Evolutionary conservation across 2,329 filamentous ascomycete species (phyloP).

Genomic region (Rachicladosporium sp.): DNA sequence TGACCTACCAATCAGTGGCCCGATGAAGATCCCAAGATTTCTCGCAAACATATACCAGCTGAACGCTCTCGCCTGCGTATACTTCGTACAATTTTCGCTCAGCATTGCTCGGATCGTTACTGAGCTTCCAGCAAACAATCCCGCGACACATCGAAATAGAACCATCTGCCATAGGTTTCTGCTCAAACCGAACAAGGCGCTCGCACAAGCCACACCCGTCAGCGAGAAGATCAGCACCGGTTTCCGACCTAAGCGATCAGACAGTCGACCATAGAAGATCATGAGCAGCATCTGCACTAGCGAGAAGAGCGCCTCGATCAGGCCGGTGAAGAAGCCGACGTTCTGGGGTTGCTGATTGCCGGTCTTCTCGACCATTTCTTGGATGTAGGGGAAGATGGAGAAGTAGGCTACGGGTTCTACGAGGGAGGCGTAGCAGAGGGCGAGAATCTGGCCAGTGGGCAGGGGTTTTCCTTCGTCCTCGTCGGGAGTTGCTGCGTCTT

Average conservation of each 20-base stretch:
- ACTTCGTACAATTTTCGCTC: conserved; percentile 55
- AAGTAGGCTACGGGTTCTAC: conserved; percentile 75
- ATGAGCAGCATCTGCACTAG: conserved; percentile 66
- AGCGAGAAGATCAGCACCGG: conserved; percentile 59
- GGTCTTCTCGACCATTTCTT: conserved; percentile 59
- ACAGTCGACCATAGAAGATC: conserved; percentile 58
- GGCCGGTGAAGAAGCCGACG: conserved; percentile 66
- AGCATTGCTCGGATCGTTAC: conserved; percentile 70
- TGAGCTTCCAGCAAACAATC: conserved; percentile 60
- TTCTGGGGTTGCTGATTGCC: conserved; percentile 50
- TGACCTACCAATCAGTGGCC: conserved; percentile 45
- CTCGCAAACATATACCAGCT: conserved; percentile 62
- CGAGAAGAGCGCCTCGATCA: conserved; percentile 61
- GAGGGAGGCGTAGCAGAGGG: conserved; percentile 61
- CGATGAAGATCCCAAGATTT: conserved; percentile 63
- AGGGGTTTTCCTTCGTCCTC: conserved; percentile 33
- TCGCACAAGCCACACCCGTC: conserved; percentile 48
- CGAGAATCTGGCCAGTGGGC: conserved; percentile 52
- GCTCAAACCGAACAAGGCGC: conserved; percentile 56
- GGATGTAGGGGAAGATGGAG: conserved; percentile 69
- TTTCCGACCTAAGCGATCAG: conserved; percentile 59
- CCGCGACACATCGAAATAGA: conserved; percentile 56
- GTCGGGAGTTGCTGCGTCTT: neutral
- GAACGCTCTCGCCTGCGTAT: conserved; percentile 62
- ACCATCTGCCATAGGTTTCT: conserved; percentile 62